Percentiles rank a stretch among this genome's conserved stretches.
phyloP scores from a whole-genome alignment of 140 eudicot genomes.

The Anethum foeniculum region DNA sequence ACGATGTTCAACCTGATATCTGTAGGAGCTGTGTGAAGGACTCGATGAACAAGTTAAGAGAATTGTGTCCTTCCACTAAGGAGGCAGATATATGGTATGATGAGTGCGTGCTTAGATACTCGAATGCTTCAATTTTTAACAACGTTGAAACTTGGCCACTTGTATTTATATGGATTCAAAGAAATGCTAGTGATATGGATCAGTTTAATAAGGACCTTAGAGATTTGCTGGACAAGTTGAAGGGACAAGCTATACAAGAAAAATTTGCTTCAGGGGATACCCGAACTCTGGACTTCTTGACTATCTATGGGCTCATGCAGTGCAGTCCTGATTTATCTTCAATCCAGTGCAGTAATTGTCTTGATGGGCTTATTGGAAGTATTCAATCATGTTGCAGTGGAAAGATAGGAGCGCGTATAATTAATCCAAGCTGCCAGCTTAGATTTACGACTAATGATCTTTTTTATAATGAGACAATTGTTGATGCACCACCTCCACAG shows the following conservation, averaged over 20 bases:
- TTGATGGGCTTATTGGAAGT: background rate
- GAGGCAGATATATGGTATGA: slow-evolving; percentile 31
- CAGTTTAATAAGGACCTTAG: slow-evolving; percentile 2
- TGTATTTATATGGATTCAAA: background rate
- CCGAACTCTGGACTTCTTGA: background rate
- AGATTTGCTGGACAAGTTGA: slow-evolving; percentile 7
- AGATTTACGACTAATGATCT: slow-evolving; percentile 13
- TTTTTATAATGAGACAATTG: slow-evolving; percentile 7
- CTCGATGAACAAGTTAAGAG: background rate
- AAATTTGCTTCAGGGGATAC: slow-evolving; percentile 24
- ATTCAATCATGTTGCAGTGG: slow-evolving; percentile 16
- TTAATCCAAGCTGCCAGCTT: slow-evolving; percentile 40
- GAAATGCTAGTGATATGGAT: background rate
- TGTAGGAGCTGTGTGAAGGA: slow-evolving; percentile 31
- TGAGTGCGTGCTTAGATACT: slow-evolving; percentile 39
- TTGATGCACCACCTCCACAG: too few relatives aligned
- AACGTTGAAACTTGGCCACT: background rate
- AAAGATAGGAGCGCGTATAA: slow-evolving; percentile 23
- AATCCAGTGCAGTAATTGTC: slow-evolving; percentile 19
- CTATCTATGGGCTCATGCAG: slow-evolving; percentile 35
- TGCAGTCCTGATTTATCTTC: slow-evolving; percentile 45
- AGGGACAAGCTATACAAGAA: slow-evolving; percentile 10
- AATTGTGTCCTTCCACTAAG: slow-evolving; percentile 19
- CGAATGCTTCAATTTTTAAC: slow-evolving; percentile 4
- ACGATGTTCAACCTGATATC: slow-evolving; percentile 21